Percentiles rank a stretch among this genome's conserved stretches.
Evolutionary conservation across 208 protist genomes (phyloP).

Genomic region (Herpetomonas samuelpessoai): DNA sequence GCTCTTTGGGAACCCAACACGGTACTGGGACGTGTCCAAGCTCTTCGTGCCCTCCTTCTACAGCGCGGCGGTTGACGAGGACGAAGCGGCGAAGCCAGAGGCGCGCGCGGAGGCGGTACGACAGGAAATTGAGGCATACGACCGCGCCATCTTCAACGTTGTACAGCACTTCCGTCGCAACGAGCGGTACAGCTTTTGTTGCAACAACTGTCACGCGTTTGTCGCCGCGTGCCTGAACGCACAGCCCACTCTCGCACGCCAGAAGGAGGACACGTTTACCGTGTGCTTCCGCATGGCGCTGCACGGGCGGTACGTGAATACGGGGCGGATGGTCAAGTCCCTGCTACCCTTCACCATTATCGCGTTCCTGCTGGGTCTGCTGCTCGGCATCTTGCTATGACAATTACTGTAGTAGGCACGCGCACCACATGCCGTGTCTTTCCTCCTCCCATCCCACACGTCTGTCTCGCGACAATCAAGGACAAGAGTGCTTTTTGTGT

Average conservation of each 20-base stretch:
- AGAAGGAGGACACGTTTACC: constrained; percentile 40
- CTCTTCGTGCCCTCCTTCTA: constrained; percentile 64
- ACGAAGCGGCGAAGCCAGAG: constrained; percentile 2
- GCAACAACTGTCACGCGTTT: constrained; percentile 90
- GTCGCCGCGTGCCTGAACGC: constrained; percentile 50
- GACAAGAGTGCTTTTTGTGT: too few relatives aligned
- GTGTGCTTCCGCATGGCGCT: constrained; percentile 41
- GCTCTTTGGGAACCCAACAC: constrained; percentile 82
- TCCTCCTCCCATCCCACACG: too few relatives aligned
- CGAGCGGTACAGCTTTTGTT: constrained; percentile 85
- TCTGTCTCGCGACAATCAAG: too few relatives aligned
- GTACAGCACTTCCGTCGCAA: constrained; percentile 57
- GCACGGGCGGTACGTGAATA: constrained; percentile 41
- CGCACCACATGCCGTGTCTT: too few relatives aligned
- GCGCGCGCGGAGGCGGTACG: constrained; percentile 20
- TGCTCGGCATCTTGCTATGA: constrained; percentile 2
- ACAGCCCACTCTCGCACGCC: constrained; percentile 17
- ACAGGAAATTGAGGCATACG: constrained; percentile 52
- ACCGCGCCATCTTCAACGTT: constrained; percentile 32
- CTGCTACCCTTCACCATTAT: constrained; percentile 38
- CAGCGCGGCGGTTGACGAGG: constrained; percentile 5
- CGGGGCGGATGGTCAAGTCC: constrained; percentile 30
- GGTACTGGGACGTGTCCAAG: constrained; percentile 76
- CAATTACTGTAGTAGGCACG: neutral
- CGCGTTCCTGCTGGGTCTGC: constrained; percentile 10